Conservation (phyloP, 108 stramenopile genomes). For the Conticribra guillardii region DNA sequence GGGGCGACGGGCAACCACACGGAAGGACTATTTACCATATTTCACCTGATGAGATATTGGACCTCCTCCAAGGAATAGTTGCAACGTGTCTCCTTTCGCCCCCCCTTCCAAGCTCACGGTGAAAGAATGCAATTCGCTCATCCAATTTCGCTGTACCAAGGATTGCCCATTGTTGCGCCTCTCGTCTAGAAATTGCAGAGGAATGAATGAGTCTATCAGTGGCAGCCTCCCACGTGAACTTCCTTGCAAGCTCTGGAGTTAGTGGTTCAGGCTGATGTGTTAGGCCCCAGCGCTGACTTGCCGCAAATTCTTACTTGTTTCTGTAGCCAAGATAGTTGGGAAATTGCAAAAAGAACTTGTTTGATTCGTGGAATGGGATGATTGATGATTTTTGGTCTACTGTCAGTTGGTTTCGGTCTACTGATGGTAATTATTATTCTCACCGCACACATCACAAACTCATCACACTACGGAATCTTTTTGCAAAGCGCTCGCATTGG, state of each 20-base stretch:
- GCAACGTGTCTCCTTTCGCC: slow-evolving; percentile 66
- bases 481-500: no score
- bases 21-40: no score
- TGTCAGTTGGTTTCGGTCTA: no score
- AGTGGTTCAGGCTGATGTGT: slow-evolving; percentile 79
- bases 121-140: slow-evolving; percentile 79
- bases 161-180: slow-evolving; percentile 58
- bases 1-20: no score
- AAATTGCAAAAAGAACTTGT: slow-evolving; percentile 70
- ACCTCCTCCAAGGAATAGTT: slow-evolving; percentile 70
- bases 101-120: slow-evolving; percentile 76
- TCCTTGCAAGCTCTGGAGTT: slow-evolving; percentile 56
- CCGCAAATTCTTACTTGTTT: slow-evolving; percentile 77
- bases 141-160: slow-evolving; percentile 68
- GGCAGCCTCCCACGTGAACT: slow-evolving; percentile 86
- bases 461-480: no score
- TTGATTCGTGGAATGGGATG: slow-evolving; percentile 73
- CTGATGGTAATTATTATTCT: no score
- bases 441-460: no score
- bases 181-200: slow-evolving; percentile 63
- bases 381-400: slow-evolving; percentile 78
- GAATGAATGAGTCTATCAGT: slow-evolving; percentile 77
- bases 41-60: slow-evolving; percentile 69
- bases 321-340: slow-evolving; percentile 80
- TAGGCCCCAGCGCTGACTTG: slow-evolving; percentile 76